Percentiles rank a stretch among this genome's conserved stretches.
Conservation (phyloP, 441 rosid species). For the Pelargonium australe region DNA sequence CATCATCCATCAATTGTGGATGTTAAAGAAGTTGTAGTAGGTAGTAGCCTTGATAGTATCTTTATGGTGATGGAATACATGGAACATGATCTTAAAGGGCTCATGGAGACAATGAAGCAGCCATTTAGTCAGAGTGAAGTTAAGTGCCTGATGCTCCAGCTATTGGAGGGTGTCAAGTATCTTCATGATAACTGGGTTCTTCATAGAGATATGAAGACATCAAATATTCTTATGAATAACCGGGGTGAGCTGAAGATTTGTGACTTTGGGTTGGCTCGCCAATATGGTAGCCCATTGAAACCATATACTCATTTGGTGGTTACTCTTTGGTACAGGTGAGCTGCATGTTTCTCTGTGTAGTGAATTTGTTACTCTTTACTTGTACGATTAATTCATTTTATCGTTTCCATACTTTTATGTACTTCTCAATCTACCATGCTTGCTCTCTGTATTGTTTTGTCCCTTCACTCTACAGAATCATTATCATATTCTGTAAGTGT, state of each 20-base stretch:
- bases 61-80: slow-evolving; percentile 99
- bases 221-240: slow-evolving; percentile 90
- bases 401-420: too few relatives aligned
- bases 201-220: slow-evolving; percentile 94
- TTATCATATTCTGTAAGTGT: too few relatives aligned
- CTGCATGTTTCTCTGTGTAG: background rate
- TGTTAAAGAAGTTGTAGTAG: slow-evolving; percentile 98
- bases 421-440: too few relatives aligned
- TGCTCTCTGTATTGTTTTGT: too few relatives aligned
- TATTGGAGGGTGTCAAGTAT: slow-evolving; percentile 86
- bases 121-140: slow-evolving; percentile 99
- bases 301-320: slow-evolving; percentile 98
- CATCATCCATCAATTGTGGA: slow-evolving; percentile 94
- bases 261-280: slow-evolving; percentile 98
- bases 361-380: too few relatives aligned
- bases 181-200: slow-evolving; percentile 99
- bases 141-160: slow-evolving; percentile 94
- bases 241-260: slow-evolving; percentile 96
- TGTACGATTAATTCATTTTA: too few relatives aligned
- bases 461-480: too few relatives aligned
- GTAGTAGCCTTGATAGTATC: slow-evolving; percentile 90
- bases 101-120: slow-evolving; percentile 98
- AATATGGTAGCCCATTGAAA: slow-evolving; percentile 92
- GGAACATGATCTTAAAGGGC: slow-evolving; percentile 97
- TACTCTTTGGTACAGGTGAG: slow-evolving; percentile 99